Percentiles rank a stretch among this genome's conserved stretches.
These are phyloP conservation scores for Fusarium neocosmosporiellum DNA, from an alignment of 2,329 filamentous ascomycete species.

Conservation along the genomic window DNA sequence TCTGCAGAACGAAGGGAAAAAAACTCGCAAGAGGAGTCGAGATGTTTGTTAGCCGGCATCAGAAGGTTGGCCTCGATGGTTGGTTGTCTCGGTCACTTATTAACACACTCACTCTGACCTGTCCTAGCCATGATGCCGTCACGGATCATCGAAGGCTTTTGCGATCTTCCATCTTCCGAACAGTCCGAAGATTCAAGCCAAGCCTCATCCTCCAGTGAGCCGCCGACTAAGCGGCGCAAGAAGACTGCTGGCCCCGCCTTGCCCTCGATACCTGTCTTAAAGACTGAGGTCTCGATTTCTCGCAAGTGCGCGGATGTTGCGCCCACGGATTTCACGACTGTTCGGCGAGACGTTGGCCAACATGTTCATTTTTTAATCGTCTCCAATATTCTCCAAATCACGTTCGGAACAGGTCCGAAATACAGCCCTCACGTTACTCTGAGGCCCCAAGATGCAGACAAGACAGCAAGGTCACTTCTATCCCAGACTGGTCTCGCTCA, in stretches of 20 bases:
- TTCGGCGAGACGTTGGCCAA: conserved; percentile 34
- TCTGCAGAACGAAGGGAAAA: not conserved
- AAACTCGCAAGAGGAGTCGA: not conserved
- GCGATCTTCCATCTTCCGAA: conserved; percentile 32
- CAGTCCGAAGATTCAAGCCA: conserved; percentile 7
- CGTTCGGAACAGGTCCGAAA: not conserved
- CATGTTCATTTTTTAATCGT: conserved; percentile 38
- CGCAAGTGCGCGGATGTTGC: conserved; percentile 37
- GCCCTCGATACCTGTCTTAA: conserved; percentile 43
- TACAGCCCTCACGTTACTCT: conserved; percentile 35
- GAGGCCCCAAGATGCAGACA: conserved; percentile 35
- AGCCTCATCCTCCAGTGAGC: conserved; percentile 25
- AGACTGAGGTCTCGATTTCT: conserved; percentile 40
- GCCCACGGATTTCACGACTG: conserved; percentile 6
- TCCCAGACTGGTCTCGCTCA: conserved; percentile 13
- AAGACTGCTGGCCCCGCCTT: conserved; percentile 14
- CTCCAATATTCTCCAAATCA: conserved; percentile 30
- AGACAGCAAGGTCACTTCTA: conserved; percentile 34
- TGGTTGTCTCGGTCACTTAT: conserved; percentile 13
- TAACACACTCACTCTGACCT: not conserved
- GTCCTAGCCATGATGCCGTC: conserved; percentile 41
- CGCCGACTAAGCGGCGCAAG: conserved; percentile 48
- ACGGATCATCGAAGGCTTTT: conserved; percentile 37
- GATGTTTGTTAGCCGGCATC: not conserved
- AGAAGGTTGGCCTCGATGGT: conserved; percentile 43